Evolutionary conservation across 257 asterid genomes (phyloP), one percentile per base, ranked within the genome.

Genomic region (Solanum lignicaule): DNA sequence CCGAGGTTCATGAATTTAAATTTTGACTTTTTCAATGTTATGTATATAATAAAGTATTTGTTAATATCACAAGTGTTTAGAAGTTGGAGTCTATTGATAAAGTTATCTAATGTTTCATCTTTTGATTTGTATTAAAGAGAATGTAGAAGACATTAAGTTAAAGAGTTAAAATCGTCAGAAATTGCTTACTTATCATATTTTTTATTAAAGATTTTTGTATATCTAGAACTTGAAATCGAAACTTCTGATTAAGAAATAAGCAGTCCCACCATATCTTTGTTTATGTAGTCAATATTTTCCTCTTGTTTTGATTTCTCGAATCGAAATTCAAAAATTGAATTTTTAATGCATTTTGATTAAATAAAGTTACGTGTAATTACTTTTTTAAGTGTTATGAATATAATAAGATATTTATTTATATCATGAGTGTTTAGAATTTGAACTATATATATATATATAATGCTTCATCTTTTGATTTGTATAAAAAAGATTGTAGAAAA

Each of bases 141-240:
- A 1, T 21, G 27, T 21, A 58, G 27, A 58, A 58, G 27, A 21
- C 13, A 5, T 3, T 7, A 7, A 58, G 12, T 3, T 55, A 1
- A 58, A 58, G 5, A 7, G 25, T 58, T 58, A 7, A 7, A 7
- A 58, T 8, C 5, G 0, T 55, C 4, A 3, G 0, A 55, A 55
- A 55, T 55, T 55, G 25, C n/a, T 18, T 55, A 20, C 4, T 55
- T 55, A 7, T 55, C 5, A 1, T 55, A 20, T 55, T 55, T 55
- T 1, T 7, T 0, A 55, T 20, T 55, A 55, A 55, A 55, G 65
- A 20, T 20, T 52, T 48, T 16, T 18, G n/a, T 7, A 55, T 55
- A 55, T 55, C 0, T 0, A 55, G 0, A 15, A 48, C 20, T 46
- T 1, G 20, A 55, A 18, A 18, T 6, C 1, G 4, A 55, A 55